Percentiles rank a stretch among this genome's conserved stretches.
phyloP scores from a whole-genome alignment of 257 asterid species.

The Prunella vulgaris region DNA sequence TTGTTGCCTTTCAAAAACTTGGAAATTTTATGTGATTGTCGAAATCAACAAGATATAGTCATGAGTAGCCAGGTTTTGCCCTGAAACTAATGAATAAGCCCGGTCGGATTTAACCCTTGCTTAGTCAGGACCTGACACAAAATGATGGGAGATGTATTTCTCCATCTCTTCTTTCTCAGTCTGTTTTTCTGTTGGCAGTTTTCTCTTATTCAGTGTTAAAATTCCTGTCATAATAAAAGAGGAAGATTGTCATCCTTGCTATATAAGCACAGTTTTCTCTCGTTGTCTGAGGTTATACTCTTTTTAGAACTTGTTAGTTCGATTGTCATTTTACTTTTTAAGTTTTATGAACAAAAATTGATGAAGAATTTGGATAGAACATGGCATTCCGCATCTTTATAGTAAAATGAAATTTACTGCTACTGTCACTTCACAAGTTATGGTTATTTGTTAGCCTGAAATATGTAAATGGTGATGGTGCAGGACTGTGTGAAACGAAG shows the following conservation, averaged over 20 bases:
- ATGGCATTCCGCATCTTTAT: no score
- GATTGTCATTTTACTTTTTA: background rate
- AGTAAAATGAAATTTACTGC: no score
- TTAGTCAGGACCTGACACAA: no score
- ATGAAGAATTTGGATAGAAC: background rate
- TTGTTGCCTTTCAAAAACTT: background rate
- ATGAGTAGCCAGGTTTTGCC: no score
- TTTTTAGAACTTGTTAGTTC: background rate
- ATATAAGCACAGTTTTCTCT: background rate
- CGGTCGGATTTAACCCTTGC: no score
- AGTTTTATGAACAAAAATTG: background rate
- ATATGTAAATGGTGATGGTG: conserved; percentile 23
- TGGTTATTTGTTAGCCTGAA: no score
- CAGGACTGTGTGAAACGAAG: conserved; percentile 85
- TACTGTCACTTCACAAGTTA: no score
- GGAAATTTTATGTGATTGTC: background rate
- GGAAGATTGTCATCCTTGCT: no score
- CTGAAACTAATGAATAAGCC: no score
- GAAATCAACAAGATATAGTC: conserved; percentile 2
- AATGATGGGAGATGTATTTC: no score
- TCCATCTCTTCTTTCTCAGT: background rate
- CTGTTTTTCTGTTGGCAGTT: background rate
- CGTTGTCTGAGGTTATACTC: background rate
- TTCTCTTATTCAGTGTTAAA: background rate
- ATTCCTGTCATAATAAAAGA: no score